Evolutionary conservation across 129 eudicot species (phyloP), one percentile per base, ranked within the genome.

Genomic region (Pseudognaphalium luteoalbum): DNA sequence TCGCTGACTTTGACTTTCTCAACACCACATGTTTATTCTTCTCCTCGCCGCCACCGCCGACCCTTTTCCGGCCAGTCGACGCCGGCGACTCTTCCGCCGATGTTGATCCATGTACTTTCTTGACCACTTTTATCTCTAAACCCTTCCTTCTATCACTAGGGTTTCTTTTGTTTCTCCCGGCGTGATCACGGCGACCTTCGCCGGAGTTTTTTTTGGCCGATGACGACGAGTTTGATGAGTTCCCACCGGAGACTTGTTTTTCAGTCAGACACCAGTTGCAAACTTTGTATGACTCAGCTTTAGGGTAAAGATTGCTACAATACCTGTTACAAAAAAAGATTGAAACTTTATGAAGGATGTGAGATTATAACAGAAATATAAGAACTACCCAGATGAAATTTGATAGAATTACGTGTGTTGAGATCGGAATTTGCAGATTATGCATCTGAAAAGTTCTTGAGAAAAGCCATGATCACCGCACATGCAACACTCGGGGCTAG

Each of bases 201-300:
- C 67, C 47, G 64, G 74, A 69, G 33, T 30, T 73, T 32, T 71
- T 73, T 35, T 16, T 73, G 72, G 68, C 57, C 1, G 81, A 77
- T 0, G 92, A 87, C 12, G 90, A 83, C 0, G 96, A 90, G 65
- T 85, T 85, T 19, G 83, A 72, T 2, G 88, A 73, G 73, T 74
- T 74, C 1, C 62, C 73, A 1, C 76, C 73, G 1, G 80, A 51
- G 14, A 77, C 90, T 16, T 72, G 75, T 51, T 81, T 81, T 20
- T 63, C 82, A 66, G 71, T 81, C 52, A 91, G 59, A 70, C 97
- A 91, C 97, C 97, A 91, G 44, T 91, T 88, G 83, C 97, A 91
- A 7, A 82, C 77, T 41, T 81, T 20, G 71, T 88, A 88, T 33
- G 90, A 65, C 68, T 88, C 90, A 12, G 88, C 84, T 78, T 85